These are phyloP conservation scores for Akebia trifoliata DNA, from an alignment of 164 flowering plant genomes.

Conservation along the genomic window DNA sequence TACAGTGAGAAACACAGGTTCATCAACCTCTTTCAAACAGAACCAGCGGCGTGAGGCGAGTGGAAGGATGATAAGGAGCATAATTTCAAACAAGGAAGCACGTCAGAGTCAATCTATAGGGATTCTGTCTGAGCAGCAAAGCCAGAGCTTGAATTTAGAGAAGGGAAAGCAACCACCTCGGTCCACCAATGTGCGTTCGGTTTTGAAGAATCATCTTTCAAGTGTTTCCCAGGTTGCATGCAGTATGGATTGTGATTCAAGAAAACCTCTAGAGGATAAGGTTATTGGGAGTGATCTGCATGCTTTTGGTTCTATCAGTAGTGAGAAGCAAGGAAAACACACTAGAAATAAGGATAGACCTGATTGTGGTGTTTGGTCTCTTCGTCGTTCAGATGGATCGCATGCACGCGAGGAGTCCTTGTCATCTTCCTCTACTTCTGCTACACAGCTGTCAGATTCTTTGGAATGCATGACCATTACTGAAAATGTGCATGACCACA, in stretches of 20 bases:
- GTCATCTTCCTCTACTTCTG: conserved; percentile 41
- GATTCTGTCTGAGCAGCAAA: conserved; percentile 43
- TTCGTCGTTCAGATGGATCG: conserved; percentile 65
- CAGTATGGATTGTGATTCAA: conserved; percentile 30
- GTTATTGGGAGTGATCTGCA: conserved; percentile 33
- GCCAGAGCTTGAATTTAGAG: conserved; percentile 33
- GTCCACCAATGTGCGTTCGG: conserved; percentile 31
- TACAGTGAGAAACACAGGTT: conserved; percentile 28
- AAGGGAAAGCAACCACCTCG: conserved; percentile 71
- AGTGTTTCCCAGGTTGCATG: conserved; percentile 10
- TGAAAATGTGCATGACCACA: no score
- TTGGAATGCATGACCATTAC: conserved; percentile 37
- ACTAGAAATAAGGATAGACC: conserved; percentile 70
- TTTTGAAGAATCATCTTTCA: conserved; percentile 22
- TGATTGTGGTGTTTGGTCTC: conserved; percentile 85
- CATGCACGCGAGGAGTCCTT: conserved; percentile 62
- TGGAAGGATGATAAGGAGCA: conserved; percentile 60
- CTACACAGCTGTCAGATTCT: conserved; percentile 38
- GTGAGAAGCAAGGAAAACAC: conserved; percentile 62
- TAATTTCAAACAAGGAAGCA: conserved; percentile 55
- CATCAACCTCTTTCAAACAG: conserved; percentile 34
- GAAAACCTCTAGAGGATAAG: conserved; percentile 46
- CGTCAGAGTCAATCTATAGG: conserved; percentile 38
- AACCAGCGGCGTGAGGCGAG: conserved; percentile 59
- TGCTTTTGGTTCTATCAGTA: conserved; percentile 20